These are phyloP conservation scores for Pythium oligandrum DNA, from an alignment of 352 stramenopile species.

Conservation along the genomic window DNA sequence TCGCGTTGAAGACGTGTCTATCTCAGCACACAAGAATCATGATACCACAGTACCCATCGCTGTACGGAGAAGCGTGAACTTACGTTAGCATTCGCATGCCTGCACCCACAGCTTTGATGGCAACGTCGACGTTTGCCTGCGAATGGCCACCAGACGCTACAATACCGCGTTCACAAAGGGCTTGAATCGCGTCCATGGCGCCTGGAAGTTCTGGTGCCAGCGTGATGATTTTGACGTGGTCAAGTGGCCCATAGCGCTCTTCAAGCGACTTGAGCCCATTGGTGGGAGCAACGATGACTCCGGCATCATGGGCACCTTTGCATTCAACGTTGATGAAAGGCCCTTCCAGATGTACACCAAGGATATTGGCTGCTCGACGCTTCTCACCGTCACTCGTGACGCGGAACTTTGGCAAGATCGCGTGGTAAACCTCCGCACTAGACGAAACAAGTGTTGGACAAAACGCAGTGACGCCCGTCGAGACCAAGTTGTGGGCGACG, in stretches of 20 bases:
- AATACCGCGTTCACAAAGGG: constrained; percentile 36
- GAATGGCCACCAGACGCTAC: constrained; percentile 78
- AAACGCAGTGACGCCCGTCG: constrained; percentile 77
- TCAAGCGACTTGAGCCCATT: constrained; percentile 40
- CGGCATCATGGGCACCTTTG: constrained; percentile 76
- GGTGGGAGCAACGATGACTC: constrained; percentile 39
- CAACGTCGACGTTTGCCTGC: constrained; percentile 59
- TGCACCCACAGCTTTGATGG: constrained; percentile 48
- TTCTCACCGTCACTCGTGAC: constrained; percentile 26
- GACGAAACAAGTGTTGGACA: constrained; percentile 90
- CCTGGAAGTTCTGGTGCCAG: constrained; percentile 83
- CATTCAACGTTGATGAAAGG: constrained; percentile 83
- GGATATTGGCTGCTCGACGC: constrained; percentile 50
- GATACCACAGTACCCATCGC: too few relatives aligned
- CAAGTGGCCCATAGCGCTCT: constrained; percentile 49
- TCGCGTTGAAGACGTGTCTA: constrained; percentile 90
- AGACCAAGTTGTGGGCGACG: constrained; percentile 45
- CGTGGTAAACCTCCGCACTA: constrained; percentile 43
- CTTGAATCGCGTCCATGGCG: constrained; percentile 43
- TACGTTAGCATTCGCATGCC: constrained; percentile 83
- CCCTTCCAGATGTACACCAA: constrained; percentile 87
- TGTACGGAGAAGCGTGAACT: constrained; percentile 1
- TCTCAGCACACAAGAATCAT: neutral
- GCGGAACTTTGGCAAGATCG: constrained; percentile 45
- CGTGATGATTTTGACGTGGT: constrained; percentile 75